phyloP scores from a whole-genome alignment of 2,329 filamentous ascomycete genomes.

The Ascochyta lentis region DNA sequence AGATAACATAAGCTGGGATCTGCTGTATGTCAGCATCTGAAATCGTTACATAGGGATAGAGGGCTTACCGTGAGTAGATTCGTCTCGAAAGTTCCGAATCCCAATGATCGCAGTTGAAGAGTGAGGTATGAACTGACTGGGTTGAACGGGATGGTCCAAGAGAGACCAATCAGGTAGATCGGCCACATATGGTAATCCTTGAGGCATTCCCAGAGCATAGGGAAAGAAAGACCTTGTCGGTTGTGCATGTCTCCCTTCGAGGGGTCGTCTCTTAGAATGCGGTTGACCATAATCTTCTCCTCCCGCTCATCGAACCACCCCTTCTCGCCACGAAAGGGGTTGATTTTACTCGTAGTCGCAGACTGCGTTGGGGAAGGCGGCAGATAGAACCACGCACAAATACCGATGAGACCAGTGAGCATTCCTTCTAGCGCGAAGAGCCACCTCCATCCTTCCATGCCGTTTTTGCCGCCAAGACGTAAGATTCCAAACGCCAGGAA shows the following conservation, averaged over 20 bases:
- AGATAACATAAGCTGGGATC: slow-evolving; percentile 56
- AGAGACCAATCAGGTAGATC: slow-evolving; percentile 47
- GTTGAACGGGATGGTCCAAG: slow-evolving; percentile 44
- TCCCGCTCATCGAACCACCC: slow-evolving; percentile 73
- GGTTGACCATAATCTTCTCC: slow-evolving; percentile 74
- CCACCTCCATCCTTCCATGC: slow-evolving; percentile 64
- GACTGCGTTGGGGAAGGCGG: slow-evolving; percentile 68
- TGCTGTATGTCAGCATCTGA: slow-evolving; percentile 10
- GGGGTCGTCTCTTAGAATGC: slow-evolving; percentile 62
- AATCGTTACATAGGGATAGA: background rate
- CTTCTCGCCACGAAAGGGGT: slow-evolving; percentile 62
- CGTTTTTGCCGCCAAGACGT: slow-evolving; percentile 55
- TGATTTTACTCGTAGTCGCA: slow-evolving; percentile 51
- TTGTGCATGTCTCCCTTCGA: slow-evolving; percentile 69
- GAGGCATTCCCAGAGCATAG: slow-evolving; percentile 58
- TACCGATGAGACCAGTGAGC: slow-evolving; percentile 47
- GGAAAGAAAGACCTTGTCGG: slow-evolving; percentile 58
- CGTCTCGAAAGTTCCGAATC: slow-evolving; percentile 48
- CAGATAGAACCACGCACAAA: slow-evolving; percentile 48
- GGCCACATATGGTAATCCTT: slow-evolving; percentile 64
- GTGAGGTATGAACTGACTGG: slow-evolving; percentile 46
- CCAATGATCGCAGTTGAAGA: slow-evolving; percentile 43
- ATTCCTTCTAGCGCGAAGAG: slow-evolving; percentile 47
- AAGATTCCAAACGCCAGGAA: slow-evolving; percentile 64
- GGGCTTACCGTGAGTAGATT: slow-evolving; percentile 45